Percentiles rank a stretch among this genome's conserved stretches.
These are phyloP conservation scores for Amaranthus hypochondriacus DNA, from an alignment of 148 eudicot genomes.

Conservation along the genomic window DNA sequence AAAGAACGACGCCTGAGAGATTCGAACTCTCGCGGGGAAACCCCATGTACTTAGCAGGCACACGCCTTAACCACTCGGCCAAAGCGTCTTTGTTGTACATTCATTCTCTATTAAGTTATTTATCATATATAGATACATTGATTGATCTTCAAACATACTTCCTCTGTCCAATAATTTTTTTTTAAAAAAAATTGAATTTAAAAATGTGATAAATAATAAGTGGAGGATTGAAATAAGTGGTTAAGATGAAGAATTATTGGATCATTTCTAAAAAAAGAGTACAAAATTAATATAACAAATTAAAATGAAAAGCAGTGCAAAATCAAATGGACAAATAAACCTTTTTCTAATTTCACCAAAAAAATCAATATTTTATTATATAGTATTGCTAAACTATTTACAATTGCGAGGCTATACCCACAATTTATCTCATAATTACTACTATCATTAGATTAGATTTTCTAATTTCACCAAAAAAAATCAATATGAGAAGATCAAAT, in stretches of 20 bases:
- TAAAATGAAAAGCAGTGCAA: no score
- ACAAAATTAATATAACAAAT: no score
- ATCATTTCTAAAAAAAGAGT: no score
- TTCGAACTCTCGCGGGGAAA: conserved; percentile 99
- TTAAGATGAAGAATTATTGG: neutral
- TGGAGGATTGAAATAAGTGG: neutral
- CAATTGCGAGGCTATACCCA: no score
- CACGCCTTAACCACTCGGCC: conserved; percentile 99
- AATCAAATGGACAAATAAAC: no score
- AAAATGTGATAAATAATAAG: neutral
- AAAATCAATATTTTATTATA: no score
- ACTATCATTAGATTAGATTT: no score
- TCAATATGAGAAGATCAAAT: no score
- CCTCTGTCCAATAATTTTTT: neutral
- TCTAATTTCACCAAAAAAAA: no score
- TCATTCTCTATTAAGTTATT: neutral
- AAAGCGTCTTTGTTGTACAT: conserved; percentile 49
- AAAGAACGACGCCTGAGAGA: conserved; percentile 90
- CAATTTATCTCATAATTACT: no score
- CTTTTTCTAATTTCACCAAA: no score
- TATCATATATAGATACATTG: neutral
- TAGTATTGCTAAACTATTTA: no score
- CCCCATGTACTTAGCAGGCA: conserved; percentile 99
- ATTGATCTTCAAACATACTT: neutral
- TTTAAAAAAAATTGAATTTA: neutral